phyloP scores from a whole-genome alignment of 1,139 yeast genomes.

The Taphrina flavorubra region DNA sequence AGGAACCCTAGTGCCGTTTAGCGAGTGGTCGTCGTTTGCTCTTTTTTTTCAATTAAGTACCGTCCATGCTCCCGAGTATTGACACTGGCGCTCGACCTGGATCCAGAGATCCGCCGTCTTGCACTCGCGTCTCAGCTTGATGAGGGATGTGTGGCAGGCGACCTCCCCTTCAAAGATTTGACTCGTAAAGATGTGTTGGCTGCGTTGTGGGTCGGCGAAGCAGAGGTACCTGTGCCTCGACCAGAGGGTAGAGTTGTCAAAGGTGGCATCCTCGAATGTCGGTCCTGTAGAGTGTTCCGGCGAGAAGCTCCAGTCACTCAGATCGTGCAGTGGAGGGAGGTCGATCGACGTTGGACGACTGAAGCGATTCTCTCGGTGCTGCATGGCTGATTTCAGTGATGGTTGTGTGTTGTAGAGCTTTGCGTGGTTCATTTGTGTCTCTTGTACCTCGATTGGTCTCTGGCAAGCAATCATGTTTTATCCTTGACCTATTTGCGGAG shows the following conservation, averaged over 20 bases:
- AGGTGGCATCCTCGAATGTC: neutral
- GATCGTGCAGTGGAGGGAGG: constrained; percentile 25
- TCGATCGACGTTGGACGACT: neutral
- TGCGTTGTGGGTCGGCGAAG: constrained; percentile 3
- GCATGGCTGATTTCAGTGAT: neutral
- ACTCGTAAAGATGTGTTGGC: constrained; percentile 11
- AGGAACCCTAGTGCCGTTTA: constrained; percentile 17
- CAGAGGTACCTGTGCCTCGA: constrained; percentile 25
- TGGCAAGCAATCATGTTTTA: constrained; percentile 12
- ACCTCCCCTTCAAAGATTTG: constrained; percentile 28
- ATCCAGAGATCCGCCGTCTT: constrained; percentile 16
- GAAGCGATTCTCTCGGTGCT: constrained; percentile 6
- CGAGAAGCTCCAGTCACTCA: constrained; percentile 24
- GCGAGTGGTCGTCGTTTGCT: neutral
- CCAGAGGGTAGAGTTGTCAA: constrained; percentile 29
- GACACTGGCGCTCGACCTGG: constrained; percentile 26
- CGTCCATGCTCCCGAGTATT: constrained; percentile 17
- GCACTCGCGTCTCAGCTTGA: constrained; percentile 13
- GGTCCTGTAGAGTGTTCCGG: constrained; percentile 5
- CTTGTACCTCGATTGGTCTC: constrained; percentile 8
- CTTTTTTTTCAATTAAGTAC: constrained; percentile 5
- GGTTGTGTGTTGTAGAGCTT: neutral
- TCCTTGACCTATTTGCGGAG: neutral
- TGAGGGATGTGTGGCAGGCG: constrained; percentile 28
- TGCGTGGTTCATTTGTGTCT: neutral